Percentiles rank a stretch among this genome's conserved stretches.
Conservation (phyloP, 352 stramenopile species). For the Peronospora tabacina region DNA sequence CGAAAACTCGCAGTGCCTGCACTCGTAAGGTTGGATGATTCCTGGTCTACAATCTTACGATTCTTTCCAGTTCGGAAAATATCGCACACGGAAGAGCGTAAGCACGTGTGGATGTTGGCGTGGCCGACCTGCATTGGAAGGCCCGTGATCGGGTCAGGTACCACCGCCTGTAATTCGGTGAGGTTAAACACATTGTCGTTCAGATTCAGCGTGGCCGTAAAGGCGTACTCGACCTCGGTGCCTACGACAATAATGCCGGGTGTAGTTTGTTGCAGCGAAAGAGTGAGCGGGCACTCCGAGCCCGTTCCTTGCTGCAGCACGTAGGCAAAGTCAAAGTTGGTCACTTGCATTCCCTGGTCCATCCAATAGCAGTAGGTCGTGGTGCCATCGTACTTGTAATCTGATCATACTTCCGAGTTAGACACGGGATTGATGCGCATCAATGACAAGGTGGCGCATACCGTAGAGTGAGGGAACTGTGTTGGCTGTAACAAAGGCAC, state of each 20-base stretch:
- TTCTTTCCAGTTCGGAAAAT: conserved; percentile 58
- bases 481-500: conserved; percentile 16
- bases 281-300: conserved; percentile 48
- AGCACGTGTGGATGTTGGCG: conserved; percentile 72
- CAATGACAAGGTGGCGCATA: conserved; percentile 15
- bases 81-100: conserved; percentile 57
- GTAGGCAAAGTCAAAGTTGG: conserved; percentile 66
- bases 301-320: conserved; percentile 38
- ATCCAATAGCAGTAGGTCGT: conserved; percentile 82
- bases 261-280: conserved; percentile 46
- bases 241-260: conserved; percentile 25
- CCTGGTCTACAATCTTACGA: conserved; percentile 60
- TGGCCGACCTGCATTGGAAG: conserved; percentile 62
- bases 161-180: conserved; percentile 44
- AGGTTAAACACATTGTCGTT: conserved; percentile 60
- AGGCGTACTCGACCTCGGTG: conserved; percentile 50
- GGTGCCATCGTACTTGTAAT: conserved; percentile 65
- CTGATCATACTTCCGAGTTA: conserved; percentile 18
- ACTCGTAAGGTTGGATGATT: conserved; percentile 73
- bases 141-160: conserved; percentile 45
- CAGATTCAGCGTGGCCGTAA: conserved; percentile 70
- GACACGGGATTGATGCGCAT: conserved; percentile 8
- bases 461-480: conserved; percentile 47
- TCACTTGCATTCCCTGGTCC: conserved; percentile 61
- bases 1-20: conserved; percentile 44